Percentiles rank a stretch among this genome's conserved stretches.
These are phyloP conservation scores for Debaryomyces hansenii DNA, from an alignment of 805 yeast genomes.

Conservation along the genomic window DNA sequence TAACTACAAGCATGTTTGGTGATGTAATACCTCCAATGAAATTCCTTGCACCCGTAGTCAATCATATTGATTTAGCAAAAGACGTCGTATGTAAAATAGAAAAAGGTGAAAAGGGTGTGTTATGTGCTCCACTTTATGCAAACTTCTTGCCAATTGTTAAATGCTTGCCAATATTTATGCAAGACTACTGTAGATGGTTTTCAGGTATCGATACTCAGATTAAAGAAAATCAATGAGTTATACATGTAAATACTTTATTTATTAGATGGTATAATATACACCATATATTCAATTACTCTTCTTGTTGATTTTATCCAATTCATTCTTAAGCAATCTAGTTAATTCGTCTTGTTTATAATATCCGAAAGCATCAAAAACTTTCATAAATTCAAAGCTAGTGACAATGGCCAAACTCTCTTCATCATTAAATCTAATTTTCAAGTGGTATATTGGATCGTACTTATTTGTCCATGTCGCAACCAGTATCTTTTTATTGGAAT, in stretches of 20 bases:
- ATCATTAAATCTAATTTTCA: conserved; percentile 33
- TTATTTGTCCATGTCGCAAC: conserved; percentile 43
- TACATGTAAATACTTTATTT: not conserved
- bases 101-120: conserved; percentile 41
- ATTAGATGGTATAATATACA: not conserved
- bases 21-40: conserved; percentile 42
- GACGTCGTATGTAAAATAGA: conserved; percentile 31
- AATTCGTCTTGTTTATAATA: conserved; percentile 33
- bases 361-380: conserved; percentile 50
- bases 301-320: conserved; percentile 10
- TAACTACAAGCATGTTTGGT: conserved; percentile 47
- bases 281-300: conserved; percentile 8
- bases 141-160: conserved; percentile 44
- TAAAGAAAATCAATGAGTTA: conserved; percentile 6
- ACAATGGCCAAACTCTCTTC: conserved; percentile 13
- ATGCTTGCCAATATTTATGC: conserved; percentile 40
- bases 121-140: conserved; percentile 49
- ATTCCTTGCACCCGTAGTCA: conserved; percentile 51
- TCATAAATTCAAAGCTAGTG: conserved; percentile 32
- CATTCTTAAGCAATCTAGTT: conserved; percentile 8
- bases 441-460: conserved; percentile 45
- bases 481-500: conserved; percentile 31
- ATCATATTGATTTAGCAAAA: conserved; percentile 35
- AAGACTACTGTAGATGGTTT: conserved; percentile 32
- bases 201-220: conserved; percentile 41